Evolutionary conservation across 2,329 filamentous ascomycete genomes (phyloP).

Genomic region (Diaporthe eres): DNA sequence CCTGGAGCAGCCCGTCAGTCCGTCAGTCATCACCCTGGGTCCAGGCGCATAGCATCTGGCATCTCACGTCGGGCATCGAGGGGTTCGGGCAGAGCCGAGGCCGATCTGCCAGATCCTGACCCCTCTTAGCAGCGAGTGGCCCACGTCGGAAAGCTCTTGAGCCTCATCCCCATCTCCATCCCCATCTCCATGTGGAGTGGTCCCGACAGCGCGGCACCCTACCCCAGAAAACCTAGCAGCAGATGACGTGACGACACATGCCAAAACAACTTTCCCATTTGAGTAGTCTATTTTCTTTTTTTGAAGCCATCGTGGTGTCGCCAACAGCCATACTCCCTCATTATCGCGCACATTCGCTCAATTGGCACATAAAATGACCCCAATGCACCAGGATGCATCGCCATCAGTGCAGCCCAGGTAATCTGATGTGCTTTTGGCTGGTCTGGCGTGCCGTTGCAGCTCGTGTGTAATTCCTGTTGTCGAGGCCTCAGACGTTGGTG

Average conservation of each 20-base stretch:
- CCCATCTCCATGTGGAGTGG: conserved; percentile 42
- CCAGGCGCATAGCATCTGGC: conserved; percentile 23
- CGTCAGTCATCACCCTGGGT: conserved; percentile 1
- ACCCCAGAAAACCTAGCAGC: conserved; percentile 39
- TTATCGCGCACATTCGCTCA: neutral
- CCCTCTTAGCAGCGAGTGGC: conserved; percentile 22
- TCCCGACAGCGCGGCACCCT: conserved; percentile 43
- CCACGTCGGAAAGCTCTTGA: conserved; percentile 38
- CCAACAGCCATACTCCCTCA: neutral
- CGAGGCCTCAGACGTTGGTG: conserved; percentile 5
- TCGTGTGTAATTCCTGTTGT: conserved; percentile 16
- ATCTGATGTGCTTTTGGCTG: neutral
- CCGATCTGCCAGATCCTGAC: conserved; percentile 38
- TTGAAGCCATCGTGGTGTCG: conserved; percentile 23
- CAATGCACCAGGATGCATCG: neutral
- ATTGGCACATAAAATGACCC: conserved; percentile 6
- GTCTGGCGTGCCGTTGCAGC: conserved; percentile 10
- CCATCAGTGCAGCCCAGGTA: neutral
- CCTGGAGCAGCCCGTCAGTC: neutral
- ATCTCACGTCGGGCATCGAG: conserved; percentile 27
- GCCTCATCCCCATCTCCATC: conserved; percentile 39
- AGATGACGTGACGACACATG: conserved; percentile 41
- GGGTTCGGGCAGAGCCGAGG: conserved; percentile 38
- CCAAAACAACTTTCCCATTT: conserved; percentile 42
- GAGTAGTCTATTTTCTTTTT: conserved; percentile 41